Evolutionary conservation across 768 basidiomycete genomes (phyloP), one percentile per base, ranked within the genome.

Genomic region (Russula sp.): DNA sequence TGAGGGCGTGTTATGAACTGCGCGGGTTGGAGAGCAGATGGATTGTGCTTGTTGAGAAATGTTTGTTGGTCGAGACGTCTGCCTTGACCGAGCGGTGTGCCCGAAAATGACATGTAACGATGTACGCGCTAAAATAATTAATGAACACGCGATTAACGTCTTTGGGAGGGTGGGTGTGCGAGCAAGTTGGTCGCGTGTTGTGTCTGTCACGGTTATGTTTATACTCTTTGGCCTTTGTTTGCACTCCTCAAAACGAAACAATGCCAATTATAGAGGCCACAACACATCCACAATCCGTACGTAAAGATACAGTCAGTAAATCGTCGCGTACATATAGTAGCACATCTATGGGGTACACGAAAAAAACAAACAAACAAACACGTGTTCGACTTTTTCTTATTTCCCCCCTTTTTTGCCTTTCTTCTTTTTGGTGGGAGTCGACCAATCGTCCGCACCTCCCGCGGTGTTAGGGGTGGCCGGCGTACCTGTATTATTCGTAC

Each of bases 21-120:
- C 68, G 74, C 20, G 75, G 74, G 69, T 59, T 57, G 74, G 71
- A 61, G 75, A 55, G 54, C 13, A 37, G 75, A 78, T 56, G 63
- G 62, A 53, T 70, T 40, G 13, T 68, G 73, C 71, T 87, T 89
- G 64, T 84, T 85, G 73, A 89, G 83, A 72, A 92, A 91, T 55
- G 87, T 80, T 73, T 79, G 78, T 73, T 87, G 88, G 82, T 90
- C 88, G 73, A 91, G 84, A 78, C 89, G 86, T 82, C 89, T 87
- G 79, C 85, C 87, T 84, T 89, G 86, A 77, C 86, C 87, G 68
- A 91, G 76, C 61, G 89, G 88, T 73, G 89, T 91, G 74, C 84
- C 82, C 73, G 87, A 81, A 84, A 92, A 92, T 76, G 89, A 91
- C 89, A 92, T 92, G 81, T 79, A 80, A 48, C 55, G 54, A 31